Evolutionary conservation across 805 yeast species (phyloP), one percentile per base, ranked within the genome.

Genomic region (Ogataea thermomethanolica): DNA sequence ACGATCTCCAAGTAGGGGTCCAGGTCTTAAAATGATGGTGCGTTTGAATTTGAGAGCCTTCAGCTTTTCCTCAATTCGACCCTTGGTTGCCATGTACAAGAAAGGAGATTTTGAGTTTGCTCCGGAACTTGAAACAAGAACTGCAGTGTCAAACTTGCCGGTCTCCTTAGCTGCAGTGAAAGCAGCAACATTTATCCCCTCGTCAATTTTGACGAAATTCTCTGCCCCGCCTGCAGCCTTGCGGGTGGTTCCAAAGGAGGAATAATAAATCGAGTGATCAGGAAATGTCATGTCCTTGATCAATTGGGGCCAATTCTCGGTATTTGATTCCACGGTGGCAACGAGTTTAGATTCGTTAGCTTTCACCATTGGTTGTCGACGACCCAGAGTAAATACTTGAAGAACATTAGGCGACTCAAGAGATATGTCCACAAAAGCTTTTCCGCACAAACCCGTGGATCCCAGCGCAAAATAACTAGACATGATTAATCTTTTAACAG

Each of bases 401-500:
- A 59, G 39, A 28, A 73, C 66, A 3, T 61, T 51, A 1, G 64
- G 43, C 3, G 74, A 59, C 8, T 54, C 45, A 27, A 61, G 59
- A 5, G 76, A 75, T 20, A 61, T 61, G 39, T 67, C 71, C 39
- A 85, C 56, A 44, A 85, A 71, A 17, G 66, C 70, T 17, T 68
- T 51, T 7, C 95, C 96, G 41, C 83, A 81, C 14, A 86, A 64
- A 2, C 96, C 96, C 1, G 95, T 87, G 22, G 89, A 73, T 2
- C 96, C 96, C 31, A 85, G 59, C 11, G 72, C 53, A 31, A 74
- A 62, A 37, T 33, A 43, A 14, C 43, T 35, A 21, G 35, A 12
- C 41, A 39, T 33, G 21, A n/a, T 29, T 25, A 21, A 25, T n/a
- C 20, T 17, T 17, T 17, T 3, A 17, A 17, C 5, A 17, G 20